Evolutionary conservation across 352 stramenopile genomes (phyloP).

Genomic region (Globisporangium cederbergense): DNA sequence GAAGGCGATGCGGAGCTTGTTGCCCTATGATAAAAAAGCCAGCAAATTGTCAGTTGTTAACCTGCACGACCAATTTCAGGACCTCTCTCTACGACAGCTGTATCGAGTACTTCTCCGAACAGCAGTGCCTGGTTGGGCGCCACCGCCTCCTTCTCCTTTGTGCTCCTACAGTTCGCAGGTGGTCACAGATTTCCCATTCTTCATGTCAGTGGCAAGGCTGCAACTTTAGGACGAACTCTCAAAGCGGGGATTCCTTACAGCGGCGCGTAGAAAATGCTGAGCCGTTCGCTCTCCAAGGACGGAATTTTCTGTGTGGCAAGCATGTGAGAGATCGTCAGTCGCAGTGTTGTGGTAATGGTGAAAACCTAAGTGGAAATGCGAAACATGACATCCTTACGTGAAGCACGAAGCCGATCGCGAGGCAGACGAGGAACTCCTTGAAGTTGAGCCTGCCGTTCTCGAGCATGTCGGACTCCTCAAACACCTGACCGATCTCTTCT

Average conservation of each 20-base stretch:
- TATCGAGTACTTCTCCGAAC: conserved; percentile 56
- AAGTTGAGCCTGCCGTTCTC: conserved; percentile 78
- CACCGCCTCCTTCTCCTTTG: conserved; percentile 7
- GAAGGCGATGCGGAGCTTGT: conserved; percentile 78
- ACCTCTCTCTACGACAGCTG: background rate
- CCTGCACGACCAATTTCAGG: background rate
- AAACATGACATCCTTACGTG: conserved; percentile 38
- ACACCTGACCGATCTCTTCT: conserved; percentile 71
- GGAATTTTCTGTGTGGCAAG: conserved; percentile 58
- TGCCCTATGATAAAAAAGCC: conserved; percentile 32
- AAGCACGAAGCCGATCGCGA: conserved; percentile 84
- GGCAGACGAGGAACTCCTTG: conserved; percentile 87
- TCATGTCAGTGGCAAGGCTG: background rate
- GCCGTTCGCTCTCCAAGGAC: conserved; percentile 54
- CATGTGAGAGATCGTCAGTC: background rate
- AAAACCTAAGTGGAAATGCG: background rate
- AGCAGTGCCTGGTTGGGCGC: conserved; percentile 36
- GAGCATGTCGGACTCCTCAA: conserved; percentile 83
- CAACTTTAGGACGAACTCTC: background rate
- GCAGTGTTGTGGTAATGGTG: background rate
- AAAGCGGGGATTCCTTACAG: conserved; percentile 32
- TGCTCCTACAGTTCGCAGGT: background rate
- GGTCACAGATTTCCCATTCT: no score
- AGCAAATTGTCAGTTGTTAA: background rate
- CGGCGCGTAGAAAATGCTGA: conserved; percentile 82